A percentile compares a stretch with the other conserved stretches of the same genome.
phyloP scores from a whole-genome alignment of 176 grass and related monocot species.

The Zea luxurians region DNA sequence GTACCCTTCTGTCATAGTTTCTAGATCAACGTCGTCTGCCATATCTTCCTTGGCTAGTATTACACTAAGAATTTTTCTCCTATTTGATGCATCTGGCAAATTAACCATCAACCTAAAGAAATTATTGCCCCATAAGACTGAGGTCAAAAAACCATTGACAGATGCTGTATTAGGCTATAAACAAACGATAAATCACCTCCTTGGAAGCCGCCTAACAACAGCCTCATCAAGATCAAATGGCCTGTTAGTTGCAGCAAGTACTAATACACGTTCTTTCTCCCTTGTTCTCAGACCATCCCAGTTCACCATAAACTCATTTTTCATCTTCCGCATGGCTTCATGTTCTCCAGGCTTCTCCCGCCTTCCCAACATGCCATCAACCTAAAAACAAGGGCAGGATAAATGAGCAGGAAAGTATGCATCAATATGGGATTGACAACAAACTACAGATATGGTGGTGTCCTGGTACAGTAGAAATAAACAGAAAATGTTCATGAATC shows the following conservation, averaged over 20 bases:
- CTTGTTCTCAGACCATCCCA: constrained; percentile 97
- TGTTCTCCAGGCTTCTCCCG: constrained; percentile 98
- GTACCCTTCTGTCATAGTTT: constrained; percentile 84
- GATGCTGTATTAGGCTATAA: not conserved
- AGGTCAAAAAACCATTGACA: constrained; percentile 14
- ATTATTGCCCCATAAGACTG: not conserved
- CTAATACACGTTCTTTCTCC: constrained; percentile 92
- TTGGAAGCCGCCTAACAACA: constrained; percentile 92
- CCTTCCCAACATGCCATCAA: constrained; percentile 95
- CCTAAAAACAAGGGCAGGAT: constrained; percentile 45
- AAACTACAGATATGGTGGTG: constrained; percentile 3
- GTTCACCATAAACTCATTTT: constrained; percentile 99
- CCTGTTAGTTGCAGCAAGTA: constrained; percentile 95
- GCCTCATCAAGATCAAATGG: constrained; percentile 99
- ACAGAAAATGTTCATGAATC: not conserved
- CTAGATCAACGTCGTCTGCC: constrained; percentile 70
- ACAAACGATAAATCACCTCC: constrained; percentile 56
- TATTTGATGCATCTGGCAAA: constrained; percentile 85
- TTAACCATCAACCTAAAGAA: constrained; percentile 95
- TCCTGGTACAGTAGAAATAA: not conserved
- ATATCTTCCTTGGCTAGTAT: constrained; percentile 96
- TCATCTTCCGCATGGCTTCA: constrained; percentile 99
- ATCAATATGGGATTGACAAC: constrained; percentile 5
- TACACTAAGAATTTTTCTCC: constrained; percentile 86
- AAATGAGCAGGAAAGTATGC: constrained; percentile 32